Evolutionary conservation across 805 yeast species (phyloP), one percentile per base, ranked within the genome.

Genomic region (Starmerella etchellsii): DNA sequence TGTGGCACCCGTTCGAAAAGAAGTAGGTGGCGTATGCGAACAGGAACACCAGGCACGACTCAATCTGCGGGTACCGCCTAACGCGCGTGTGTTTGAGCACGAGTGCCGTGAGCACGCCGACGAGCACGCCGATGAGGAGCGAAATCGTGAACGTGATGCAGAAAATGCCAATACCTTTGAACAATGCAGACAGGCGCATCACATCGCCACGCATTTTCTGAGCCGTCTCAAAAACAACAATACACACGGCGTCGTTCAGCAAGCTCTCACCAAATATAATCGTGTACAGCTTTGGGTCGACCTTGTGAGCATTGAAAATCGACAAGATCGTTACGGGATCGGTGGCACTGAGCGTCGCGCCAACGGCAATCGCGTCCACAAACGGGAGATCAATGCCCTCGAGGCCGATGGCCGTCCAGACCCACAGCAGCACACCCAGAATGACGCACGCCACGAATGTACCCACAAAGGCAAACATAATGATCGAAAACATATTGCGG

Each of bases 221-320:
- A 56, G 96, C 87, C 0, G 99, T 91, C 64, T 91, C 98, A 65
- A 91, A 91, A 94, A 91, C 88, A 53, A 91, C 99, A 58, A 91
- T 91, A 50, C 96, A 85, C 45, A 91, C 93, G 28, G 99, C 99
- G 65, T 91, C 99, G 59, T 91, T 91, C 48, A 91, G 66, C 44
- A 91, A 66, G 3, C 95, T 82, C 62, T 91, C 99, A 37, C 99
- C 99, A 60, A 91, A 88, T 48, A 91, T 93, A 47, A 91, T 85
- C 21, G 98, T 93, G 65, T 93, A 91, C 36, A 91, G 68, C 61
- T 93, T 91, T 10, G 98, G 98, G 60, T 91, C 99, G 27, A 91
- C 99, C 62, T 88, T 87, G 64, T 91, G 91, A 13, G 97, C 91
- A 58, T 88, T 91, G 69, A 91, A 91, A 45, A 91, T 91, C 13